Evolutionary conservation across 768 basidiomycete genomes (phyloP), one percentile per base, ranked within the genome.

Genomic region (Tulasnella calospora): DNA sequence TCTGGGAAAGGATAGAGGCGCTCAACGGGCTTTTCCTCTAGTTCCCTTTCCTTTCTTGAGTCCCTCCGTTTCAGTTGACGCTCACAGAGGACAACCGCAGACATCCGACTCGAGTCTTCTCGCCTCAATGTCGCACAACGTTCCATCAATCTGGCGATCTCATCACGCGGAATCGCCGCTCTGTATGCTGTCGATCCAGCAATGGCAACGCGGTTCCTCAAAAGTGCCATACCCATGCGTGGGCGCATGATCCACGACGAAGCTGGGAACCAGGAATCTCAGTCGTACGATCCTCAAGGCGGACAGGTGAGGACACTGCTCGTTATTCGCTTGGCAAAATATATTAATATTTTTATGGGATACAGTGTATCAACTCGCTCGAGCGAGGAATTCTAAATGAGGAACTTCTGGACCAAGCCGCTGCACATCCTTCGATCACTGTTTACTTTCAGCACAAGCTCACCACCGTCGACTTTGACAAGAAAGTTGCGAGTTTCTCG

Each of bases 61-160:
- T 9, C n/a, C 57, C n/a, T 61, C 57, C 57, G 57, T n/a, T n/a
- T 27, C 8, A 61, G 57, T 23, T 61, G 30, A 30, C 57, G 51
- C 77, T 71, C 19, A 70, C 12, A 70, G 21, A 33, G 71, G 57
- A 61, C 57, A 61, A 61, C 15, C 46, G 80, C 61, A 95, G 94
- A 95, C 86, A 86, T 92, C 81, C 91, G 94, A 69, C 87, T 92
- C 74, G 88, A 91, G 40, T 89, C 90, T 40, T 91, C 92, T 72
- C 91, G 89, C 83, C 87, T 87, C 69, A 87, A 86, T 76, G 85
- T 88, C 38, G 89, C 90, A 82, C 92, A 94, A 83, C 90, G 97
- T 78, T 98, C 96, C 78, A 98, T 99, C 85, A 99, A 99, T 86
- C 88, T 99, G 76, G 96, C 96, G 36, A 94, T 99, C 79, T 98